phyloP scores from a whole-genome alignment of 108 stramenopile species.

The Nitzschia putrida region DNA sequence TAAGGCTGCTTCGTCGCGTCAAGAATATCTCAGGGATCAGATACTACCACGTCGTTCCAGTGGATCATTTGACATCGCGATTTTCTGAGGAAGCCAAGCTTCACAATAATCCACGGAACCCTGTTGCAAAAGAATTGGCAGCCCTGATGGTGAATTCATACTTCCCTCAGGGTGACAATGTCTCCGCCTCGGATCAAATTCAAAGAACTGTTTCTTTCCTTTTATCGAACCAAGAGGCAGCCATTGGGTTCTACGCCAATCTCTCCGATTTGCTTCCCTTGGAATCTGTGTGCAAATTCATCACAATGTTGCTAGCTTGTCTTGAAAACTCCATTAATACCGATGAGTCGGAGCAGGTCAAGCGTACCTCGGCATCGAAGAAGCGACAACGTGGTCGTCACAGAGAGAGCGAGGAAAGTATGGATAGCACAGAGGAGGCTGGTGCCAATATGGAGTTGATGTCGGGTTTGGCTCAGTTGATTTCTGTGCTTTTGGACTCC shows the following conservation, averaged over 20 bases:
- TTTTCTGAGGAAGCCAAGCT: slow-evolving; percentile 66
- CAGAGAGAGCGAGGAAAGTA: slow-evolving; percentile 24
- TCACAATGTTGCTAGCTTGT: slow-evolving; percentile 79
- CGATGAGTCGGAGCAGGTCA: slow-evolving; percentile 37
- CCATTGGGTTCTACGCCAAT: slow-evolving; percentile 83
- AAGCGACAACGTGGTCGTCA: slow-evolving; percentile 29
- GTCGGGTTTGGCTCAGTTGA: slow-evolving; percentile 67
- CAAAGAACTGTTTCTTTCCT: slow-evolving; percentile 79
- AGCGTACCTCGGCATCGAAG: slow-evolving; percentile 1
- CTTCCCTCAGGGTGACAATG: slow-evolving; percentile 78
- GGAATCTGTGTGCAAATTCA: slow-evolving; percentile 77
- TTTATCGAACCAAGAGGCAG: slow-evolving; percentile 70
- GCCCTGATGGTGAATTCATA: slow-evolving; percentile 87
- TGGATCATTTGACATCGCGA: slow-evolving; percentile 79
- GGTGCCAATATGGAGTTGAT: slow-evolving; percentile 50
- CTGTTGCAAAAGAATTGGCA: slow-evolving; percentile 68
- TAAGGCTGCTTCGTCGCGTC: slow-evolving; percentile 77
- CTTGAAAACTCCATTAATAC: slow-evolving; percentile 47
- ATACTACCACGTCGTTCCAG: slow-evolving; percentile 93
- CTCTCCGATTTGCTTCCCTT: slow-evolving; percentile 62
- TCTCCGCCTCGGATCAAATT: slow-evolving; percentile 70
- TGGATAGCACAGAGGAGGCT: slow-evolving; percentile 30
- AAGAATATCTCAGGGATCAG: slow-evolving; percentile 81
- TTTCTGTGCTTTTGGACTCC: slow-evolving; percentile 67
- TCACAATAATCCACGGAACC: slow-evolving; percentile 48